Conservation (phyloP, 2,329 filamentous ascomycete species). For the Diplodia scrobiculata region DNA sequence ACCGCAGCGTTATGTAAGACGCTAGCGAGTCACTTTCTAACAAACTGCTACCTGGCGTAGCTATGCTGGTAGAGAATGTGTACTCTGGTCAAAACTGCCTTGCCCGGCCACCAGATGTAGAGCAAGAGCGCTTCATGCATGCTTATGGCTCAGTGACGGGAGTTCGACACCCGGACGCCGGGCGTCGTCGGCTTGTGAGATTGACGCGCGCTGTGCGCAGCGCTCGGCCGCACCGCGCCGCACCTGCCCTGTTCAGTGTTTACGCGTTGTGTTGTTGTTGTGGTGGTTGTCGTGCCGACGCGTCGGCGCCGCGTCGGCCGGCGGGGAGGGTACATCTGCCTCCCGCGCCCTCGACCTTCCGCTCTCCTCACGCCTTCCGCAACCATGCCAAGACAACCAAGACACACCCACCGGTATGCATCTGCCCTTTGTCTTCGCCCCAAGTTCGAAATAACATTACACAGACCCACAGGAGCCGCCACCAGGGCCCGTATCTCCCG, state of each 20-base stretch:
- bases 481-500: too few species aligned
- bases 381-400: background rate
- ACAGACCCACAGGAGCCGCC: too few species aligned
- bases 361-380: background rate
- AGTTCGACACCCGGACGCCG: background rate
- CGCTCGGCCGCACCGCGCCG: background rate
- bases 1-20: background rate
- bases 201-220: background rate
- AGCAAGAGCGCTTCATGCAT: background rate
- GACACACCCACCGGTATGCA: background rate
- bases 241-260: background rate
- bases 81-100: background rate
- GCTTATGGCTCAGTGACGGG: background rate
- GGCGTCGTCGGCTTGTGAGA: background rate
- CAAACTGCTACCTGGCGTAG: background rate
- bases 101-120: background rate
- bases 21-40: background rate
- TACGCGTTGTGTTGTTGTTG: background rate
- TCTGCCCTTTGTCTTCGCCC: background rate
- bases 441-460: background rate
- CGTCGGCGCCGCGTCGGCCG: background rate
- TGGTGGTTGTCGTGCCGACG: conserved; percentile 2
- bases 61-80: background rate
- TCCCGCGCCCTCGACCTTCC: background rate
- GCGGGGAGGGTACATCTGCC: background rate